Evolutionary conservation across 768 basidiomycete species (phyloP).

Genomic region (Phylloporus sp.): DNA sequence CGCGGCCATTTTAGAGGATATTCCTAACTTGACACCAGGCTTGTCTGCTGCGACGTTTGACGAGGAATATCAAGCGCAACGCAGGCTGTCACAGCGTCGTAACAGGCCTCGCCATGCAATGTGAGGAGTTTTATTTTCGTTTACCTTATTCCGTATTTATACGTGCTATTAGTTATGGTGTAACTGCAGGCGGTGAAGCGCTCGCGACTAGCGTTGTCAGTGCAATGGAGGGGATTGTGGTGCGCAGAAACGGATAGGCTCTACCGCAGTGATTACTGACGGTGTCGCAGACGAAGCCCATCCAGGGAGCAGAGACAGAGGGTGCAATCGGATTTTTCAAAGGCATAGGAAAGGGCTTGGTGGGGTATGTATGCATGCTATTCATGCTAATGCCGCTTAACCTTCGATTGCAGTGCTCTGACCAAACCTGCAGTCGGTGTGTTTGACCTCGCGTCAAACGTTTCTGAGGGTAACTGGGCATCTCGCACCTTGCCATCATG

Average conservation of each 20-base stretch:
- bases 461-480: constrained; percentile 68
- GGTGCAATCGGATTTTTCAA: constrained; percentile 97
- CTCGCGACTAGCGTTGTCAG: constrained; percentile 91
- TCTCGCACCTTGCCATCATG: neutral
- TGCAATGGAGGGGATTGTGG: constrained; percentile 93
- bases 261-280: constrained; percentile 1
- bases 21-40: constrained; percentile 42
- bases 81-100: constrained; percentile 82
- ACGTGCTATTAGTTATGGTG: constrained; percentile 67
- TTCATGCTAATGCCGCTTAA: neutral
- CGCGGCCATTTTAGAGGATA: neutral
- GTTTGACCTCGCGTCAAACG: constrained; percentile 92
- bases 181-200: constrained; percentile 90
- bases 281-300: constrained; percentile 75
- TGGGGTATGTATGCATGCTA: constrained; percentile 54
- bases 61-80: constrained; percentile 86
- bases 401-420: constrained; percentile 52
- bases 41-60: constrained; percentile 96
- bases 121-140: constrained; percentile 36
- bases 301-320: constrained; percentile 92
- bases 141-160: neutral
- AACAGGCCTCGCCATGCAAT: constrained; percentile 97
- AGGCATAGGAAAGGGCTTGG: constrained; percentile 92
- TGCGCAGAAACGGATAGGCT: constrained; percentile 34
- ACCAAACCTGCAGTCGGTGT: constrained; percentile 97